These are phyloP conservation scores for Aquanectria penicillioides DNA, from an alignment of 2,329 filamentous ascomycete species.

Conservation along the genomic window DNA sequence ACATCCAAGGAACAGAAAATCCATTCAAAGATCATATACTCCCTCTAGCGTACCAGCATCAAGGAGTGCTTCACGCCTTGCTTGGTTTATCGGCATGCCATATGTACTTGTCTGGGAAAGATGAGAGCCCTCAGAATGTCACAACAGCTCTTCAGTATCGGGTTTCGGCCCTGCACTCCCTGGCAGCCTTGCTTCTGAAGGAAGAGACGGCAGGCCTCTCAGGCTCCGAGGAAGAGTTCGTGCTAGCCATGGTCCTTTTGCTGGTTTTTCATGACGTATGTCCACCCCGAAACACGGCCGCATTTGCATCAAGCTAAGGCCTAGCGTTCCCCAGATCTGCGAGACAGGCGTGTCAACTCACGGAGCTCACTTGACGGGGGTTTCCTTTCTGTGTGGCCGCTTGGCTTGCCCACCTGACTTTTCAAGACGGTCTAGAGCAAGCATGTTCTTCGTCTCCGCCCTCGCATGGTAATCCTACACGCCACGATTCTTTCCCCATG, in stretches of 20 bases:
- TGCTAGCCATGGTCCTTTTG: slow-evolving; percentile 38
- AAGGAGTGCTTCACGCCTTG: slow-evolving; percentile 40
- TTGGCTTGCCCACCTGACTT: slow-evolving; percentile 27
- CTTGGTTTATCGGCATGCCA: slow-evolving; percentile 42
- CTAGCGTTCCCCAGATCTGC: slow-evolving; percentile 30
- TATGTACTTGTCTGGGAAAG: slow-evolving; percentile 28
- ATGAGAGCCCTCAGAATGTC: slow-evolving; percentile 15
- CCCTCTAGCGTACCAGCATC: slow-evolving; percentile 37
- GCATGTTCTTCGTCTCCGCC: slow-evolving; percentile 39
- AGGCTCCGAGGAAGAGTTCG: slow-evolving; percentile 33
- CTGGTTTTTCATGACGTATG: slow-evolving; percentile 41
- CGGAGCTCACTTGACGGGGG: slow-evolving; percentile 41
- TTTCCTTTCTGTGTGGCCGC: slow-evolving; percentile 40
- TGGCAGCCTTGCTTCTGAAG: slow-evolving; percentile 30
- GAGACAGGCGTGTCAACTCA: slow-evolving; percentile 40
- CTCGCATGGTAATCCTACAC: slow-evolving; percentile 35
- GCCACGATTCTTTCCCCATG: background rate
- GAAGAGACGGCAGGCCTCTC: slow-evolving; percentile 27
- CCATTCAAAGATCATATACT: slow-evolving; percentile 36
- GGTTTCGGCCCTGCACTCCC: slow-evolving; percentile 33
- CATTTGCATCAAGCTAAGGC: fast-evolving
- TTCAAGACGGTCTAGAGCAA: slow-evolving; percentile 27
- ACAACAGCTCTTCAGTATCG: slow-evolving; percentile 34
- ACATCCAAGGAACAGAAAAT: slow-evolving; percentile 30
- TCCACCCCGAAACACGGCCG: fast-evolving